Evolutionary conservation across 2,329 filamentous ascomycete genomes (phyloP).

Genomic region (Xylaria sp.): DNA sequence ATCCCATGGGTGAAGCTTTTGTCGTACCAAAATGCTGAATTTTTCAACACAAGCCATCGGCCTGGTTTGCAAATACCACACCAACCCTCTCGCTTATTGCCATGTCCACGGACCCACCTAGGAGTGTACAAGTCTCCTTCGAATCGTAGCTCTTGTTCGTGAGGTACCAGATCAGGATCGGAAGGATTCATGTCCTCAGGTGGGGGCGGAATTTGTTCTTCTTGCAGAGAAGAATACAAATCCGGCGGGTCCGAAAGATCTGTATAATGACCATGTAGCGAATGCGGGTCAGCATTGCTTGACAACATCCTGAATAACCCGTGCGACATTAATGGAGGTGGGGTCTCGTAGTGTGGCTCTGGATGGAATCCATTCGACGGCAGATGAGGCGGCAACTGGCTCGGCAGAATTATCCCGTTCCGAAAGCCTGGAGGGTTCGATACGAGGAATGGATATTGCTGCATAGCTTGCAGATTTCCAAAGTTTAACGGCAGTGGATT

Average conservation of each 20-base stretch:
- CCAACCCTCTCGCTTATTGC: conserved; percentile 90
- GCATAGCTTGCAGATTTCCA: conserved; percentile 64
- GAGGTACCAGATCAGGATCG: conserved; percentile 78
- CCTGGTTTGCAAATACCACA: conserved; percentile 89
- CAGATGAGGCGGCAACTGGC: conserved; percentile 57
- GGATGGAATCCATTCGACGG: conserved; percentile 61
- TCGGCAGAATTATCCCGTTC: conserved; percentile 69
- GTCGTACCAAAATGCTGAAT: conserved; percentile 93
- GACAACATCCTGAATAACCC: conserved; percentile 78
- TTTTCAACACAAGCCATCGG: conserved; percentile 87
- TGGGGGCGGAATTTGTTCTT: conserved; percentile 78
- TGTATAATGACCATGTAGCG: conserved; percentile 74
- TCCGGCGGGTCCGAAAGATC: conserved; percentile 81
- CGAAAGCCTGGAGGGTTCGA: conserved; percentile 63
- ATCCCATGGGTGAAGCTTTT: conserved; percentile 91
- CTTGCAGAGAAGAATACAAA: conserved; percentile 77
- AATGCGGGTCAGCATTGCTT: conserved; percentile 76
- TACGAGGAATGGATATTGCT: conserved; percentile 66
- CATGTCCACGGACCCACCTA: conserved; percentile 83
- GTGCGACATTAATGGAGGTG: conserved; percentile 73
- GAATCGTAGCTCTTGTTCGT: conserved; percentile 82
- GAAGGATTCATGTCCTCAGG: conserved; percentile 84
- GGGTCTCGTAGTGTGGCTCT: conserved; percentile 67
- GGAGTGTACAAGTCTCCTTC: conserved; percentile 86
- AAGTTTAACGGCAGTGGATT: conserved; percentile 64